phyloP scores from a whole-genome alignment of 257 asterid genomes.

The Salvia splendens region DNA sequence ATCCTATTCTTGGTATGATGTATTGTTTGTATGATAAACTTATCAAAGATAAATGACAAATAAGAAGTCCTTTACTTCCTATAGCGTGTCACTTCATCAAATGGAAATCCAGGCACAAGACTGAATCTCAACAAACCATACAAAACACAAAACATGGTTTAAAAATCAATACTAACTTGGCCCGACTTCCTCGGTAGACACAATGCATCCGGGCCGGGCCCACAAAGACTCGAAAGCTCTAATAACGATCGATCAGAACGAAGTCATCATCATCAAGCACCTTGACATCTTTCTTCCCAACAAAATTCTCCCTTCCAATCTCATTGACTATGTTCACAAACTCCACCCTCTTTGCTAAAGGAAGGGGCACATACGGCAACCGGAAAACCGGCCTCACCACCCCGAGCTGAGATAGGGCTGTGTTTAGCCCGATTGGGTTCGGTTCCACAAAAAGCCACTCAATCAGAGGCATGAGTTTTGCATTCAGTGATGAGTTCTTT shows the following conservation, averaged over 20 bases:
- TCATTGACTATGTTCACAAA: conserved; percentile 68
- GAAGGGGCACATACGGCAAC: conserved; percentile 76
- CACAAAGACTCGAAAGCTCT: conserved; percentile 25
- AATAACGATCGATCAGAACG: conserved; percentile 70
- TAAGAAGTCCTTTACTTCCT: too few species aligned
- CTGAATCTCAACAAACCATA: not conserved
- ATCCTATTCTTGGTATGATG: too few species aligned
- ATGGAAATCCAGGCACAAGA: not conserved
- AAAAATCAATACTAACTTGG: not conserved
- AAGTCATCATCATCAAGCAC: conserved; percentile 72
- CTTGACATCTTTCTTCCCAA: conserved; percentile 69
- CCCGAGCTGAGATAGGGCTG: conserved; percentile 91
- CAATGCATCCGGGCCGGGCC: not conserved
- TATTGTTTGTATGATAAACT: too few species aligned
- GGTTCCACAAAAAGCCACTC: conserved; percentile 77
- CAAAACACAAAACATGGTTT: not conserved
- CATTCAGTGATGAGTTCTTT: conserved; percentile 53
- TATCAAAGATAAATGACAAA: not conserved
- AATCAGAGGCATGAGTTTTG: conserved; percentile 58
- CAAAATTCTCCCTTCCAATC: conserved; percentile 78
- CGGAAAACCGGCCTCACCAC: conserved; percentile 81
- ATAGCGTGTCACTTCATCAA: not conserved
- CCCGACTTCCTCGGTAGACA: too few species aligned
- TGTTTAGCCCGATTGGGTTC: conserved; percentile 74
- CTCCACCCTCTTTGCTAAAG: conserved; percentile 68